Evolutionary conservation across 2,329 filamentous ascomycete genomes (phyloP).

Genomic region (Graphilbum fragrans): DNA sequence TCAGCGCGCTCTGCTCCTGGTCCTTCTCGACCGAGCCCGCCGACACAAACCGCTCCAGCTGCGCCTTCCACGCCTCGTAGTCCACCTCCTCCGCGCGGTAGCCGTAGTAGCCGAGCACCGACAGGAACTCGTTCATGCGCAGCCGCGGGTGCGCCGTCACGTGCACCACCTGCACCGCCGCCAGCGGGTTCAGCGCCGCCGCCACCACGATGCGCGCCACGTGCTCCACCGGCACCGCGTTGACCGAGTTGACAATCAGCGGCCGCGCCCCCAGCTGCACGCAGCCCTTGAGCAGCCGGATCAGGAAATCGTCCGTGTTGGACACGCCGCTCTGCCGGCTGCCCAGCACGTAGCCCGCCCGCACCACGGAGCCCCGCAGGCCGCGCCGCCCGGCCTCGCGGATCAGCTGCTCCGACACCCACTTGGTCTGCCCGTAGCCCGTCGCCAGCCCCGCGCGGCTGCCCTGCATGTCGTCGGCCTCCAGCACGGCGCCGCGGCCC

Average conservation of each 20-base stretch:
- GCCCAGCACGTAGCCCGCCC: slow-evolving; percentile 78
- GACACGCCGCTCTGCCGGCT: slow-evolving; percentile 56
- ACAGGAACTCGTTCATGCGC: slow-evolving; percentile 67
- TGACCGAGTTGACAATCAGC: slow-evolving; percentile 74
- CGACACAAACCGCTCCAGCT: slow-evolving; percentile 57
- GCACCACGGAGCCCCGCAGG: slow-evolving; percentile 61
- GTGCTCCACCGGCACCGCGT: slow-evolving; percentile 77
- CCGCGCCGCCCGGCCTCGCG: slow-evolving; percentile 69
- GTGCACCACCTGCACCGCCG: slow-evolving; percentile 46
- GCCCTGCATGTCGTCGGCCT: slow-evolving; percentile 67
- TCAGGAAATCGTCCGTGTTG: slow-evolving; percentile 82
- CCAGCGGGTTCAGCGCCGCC: slow-evolving; percentile 34
- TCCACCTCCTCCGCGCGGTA: slow-evolving; percentile 55
- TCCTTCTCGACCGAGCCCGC: slow-evolving; percentile 37
- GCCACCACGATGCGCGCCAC: slow-evolving; percentile 73
- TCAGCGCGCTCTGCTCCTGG: slow-evolving; percentile 43
- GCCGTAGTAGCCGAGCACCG: slow-evolving; percentile 57
- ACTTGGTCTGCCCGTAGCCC: slow-evolving; percentile 87
- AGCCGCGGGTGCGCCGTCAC: slow-evolving; percentile 71
- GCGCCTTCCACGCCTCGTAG: slow-evolving; percentile 57
- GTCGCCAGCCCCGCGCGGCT: slow-evolving; percentile 67
- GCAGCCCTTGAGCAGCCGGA: slow-evolving; percentile 79
- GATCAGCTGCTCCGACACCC: slow-evolving; percentile 60
- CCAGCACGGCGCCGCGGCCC: slow-evolving; percentile 40
- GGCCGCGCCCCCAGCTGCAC: slow-evolving; percentile 66